Base-by-base conservation (phyloP, 23 red algal species). In the Rhodosorus marinus region DNA sequence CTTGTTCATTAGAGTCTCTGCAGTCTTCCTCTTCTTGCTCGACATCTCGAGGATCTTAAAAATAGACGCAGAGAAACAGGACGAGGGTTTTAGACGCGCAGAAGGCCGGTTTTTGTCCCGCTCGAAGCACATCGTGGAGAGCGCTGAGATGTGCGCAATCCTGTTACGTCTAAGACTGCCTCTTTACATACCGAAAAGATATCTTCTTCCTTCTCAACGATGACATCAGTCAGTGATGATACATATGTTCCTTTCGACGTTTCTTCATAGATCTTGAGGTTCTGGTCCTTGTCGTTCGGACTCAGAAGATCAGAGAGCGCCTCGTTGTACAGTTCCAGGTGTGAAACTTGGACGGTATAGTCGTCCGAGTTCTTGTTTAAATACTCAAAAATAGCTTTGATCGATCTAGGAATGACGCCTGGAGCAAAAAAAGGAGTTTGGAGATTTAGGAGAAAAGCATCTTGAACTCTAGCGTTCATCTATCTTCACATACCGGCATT, bases 301-400 rank as follows among this genome's bases (percentile, higher is more conserved):
- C 1, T 47, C 57, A 64, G 59, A 21, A 64, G 49, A 21, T 64
- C 59, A 20, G 59, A 49, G 25, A 64, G 47, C 20, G 31, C 21
- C 49, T 64, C 59, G 51, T 64, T 64, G 24, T 64, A 64, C 8
- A 64, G 41, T 25, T 64, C 41, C 33, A 64, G 49, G 33, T 64
- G 49, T 22, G 31, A 33, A 25, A 45, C 42, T 2, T 40, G 42
- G 6, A 64, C 59, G 29, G 21, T 47, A 33, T 40, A 64, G 7
- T 64, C 59, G 8, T 40, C 59, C 5, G 19, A n/a, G 24, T 38
- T 47, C 14, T 33, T 40, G 42, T 40, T 38, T 7, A 64, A 33
- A 6, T 20, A 33, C 0, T 40, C 59, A 47, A 64, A 64, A 54
- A 64, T 64, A 5, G 47, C 34, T 24, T 33, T 47, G 1, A 64